Conservation (phyloP, 1,139 yeast species). For the Suhomyces taliae region DNA sequence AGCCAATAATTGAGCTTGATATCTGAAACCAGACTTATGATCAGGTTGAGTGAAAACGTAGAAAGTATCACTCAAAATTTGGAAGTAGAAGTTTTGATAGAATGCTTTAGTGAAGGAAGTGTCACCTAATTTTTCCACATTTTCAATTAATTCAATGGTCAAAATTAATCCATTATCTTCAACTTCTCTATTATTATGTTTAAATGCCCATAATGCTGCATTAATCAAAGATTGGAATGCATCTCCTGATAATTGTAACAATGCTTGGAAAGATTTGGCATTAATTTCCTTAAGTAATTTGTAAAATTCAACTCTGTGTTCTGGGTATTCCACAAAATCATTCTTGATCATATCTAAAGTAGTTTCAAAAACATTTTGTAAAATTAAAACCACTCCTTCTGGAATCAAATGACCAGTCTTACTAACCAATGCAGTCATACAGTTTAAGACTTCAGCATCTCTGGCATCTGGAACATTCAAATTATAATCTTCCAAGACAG, state of each 20-base stretch:
- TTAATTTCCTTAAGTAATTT: slow-evolving; percentile 85
- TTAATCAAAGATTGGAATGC: slow-evolving; percentile 90
- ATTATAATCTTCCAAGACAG: slow-evolving; percentile 88
- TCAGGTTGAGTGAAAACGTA: slow-evolving; percentile 95
- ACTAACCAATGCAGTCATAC: slow-evolving; percentile 86
- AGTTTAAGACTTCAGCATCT: slow-evolving; percentile 94
- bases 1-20: slow-evolving; percentile 82
- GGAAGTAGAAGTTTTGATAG: slow-evolving; percentile 84
- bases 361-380: slow-evolving; percentile 91
- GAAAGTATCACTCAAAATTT: slow-evolving; percentile 87
- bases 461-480: slow-evolving; percentile 93
- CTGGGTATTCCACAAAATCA: slow-evolving; percentile 95
- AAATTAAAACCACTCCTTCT: slow-evolving; percentile 81
- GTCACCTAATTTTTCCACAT: slow-evolving; percentile 76
- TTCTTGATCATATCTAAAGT: slow-evolving; percentile 94
- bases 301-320: slow-evolving; percentile 95
- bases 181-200: slow-evolving; percentile 94
- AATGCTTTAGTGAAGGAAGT: slow-evolving; percentile 82
- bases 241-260: slow-evolving; percentile 84
- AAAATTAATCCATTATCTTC: slow-evolving; percentile 86
- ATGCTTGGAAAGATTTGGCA: slow-evolving; percentile 79
- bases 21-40: slow-evolving; percentile 93
- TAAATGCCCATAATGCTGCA: slow-evolving; percentile 97
- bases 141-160: slow-evolving; percentile 77
- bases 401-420: slow-evolving; percentile 89